A percentile compares a stretch with the other conserved stretches of the same genome.
These are phyloP conservation scores for Erodium maritimum DNA, from an alignment of 345 rosid genomes.

Conservation along the genomic window DNA sequence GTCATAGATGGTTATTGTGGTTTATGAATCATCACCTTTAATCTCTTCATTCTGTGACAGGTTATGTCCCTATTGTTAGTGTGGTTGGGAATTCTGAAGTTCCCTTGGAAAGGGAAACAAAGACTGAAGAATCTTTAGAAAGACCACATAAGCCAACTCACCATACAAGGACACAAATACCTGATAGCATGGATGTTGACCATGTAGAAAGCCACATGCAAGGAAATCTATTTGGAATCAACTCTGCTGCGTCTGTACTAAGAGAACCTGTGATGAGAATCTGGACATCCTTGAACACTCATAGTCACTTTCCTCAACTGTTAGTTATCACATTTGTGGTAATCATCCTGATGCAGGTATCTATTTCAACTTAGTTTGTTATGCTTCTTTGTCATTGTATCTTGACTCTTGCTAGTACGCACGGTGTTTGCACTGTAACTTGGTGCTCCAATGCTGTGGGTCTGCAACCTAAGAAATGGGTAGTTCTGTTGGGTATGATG, in stretches of 20 bases:
- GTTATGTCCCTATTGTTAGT: conserved; percentile 15
- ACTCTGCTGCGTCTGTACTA: conserved; percentile 13
- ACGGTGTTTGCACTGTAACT: too few species aligned
- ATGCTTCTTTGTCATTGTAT: too few species aligned
- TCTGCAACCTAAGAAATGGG: too few species aligned
- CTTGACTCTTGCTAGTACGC: too few species aligned
- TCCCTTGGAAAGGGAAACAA: conserved; percentile 19
- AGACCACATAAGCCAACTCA: conserved; percentile 18
- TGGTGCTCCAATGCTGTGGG: too few species aligned
- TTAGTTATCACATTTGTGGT: conserved; percentile 50
- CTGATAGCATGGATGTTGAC: conserved; percentile 16
- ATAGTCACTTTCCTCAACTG: conserved; percentile 42
- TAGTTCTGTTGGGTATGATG: too few species aligned
- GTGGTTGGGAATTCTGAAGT: conserved; percentile 18
- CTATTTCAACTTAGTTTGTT: background rate
- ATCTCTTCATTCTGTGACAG: conserved; percentile 11
- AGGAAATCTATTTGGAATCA: conserved; percentile 17
- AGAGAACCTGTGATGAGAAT: conserved; percentile 26
- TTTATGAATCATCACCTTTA: too few species aligned
- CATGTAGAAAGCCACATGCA: conserved; percentile 15
- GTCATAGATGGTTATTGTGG: too few species aligned
- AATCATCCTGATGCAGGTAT: conserved; percentile 90
- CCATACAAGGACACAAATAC: conserved; percentile 10
- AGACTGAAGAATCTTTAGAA: conserved; percentile 22
- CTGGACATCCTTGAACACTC: conserved; percentile 33